Evolutionary conservation across 805 yeast genomes (phyloP).

Genomic region (Zygotorulaspora chibaensis): DNA sequence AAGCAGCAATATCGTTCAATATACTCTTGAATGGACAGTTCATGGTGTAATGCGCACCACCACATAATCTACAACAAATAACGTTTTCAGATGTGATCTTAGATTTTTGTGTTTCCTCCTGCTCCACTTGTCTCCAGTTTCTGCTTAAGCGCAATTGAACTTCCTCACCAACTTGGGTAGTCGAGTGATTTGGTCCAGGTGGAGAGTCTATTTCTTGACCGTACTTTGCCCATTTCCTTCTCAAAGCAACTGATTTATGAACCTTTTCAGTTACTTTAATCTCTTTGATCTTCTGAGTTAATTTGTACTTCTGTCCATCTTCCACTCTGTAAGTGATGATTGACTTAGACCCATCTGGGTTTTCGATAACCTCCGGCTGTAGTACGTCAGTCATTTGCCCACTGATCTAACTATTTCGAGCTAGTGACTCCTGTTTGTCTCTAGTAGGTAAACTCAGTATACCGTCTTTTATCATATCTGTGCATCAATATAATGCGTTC

Average conservation of each 20-base stretch:
- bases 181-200: slow-evolving; percentile 83
- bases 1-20: slow-evolving; percentile 50
- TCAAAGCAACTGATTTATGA: slow-evolving; percentile 78
- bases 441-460: slow-evolving; percentile 55
- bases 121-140: slow-evolving; percentile 72
- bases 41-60: slow-evolving; percentile 88
- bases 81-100: slow-evolving; percentile 42
- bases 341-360: slow-evolving; percentile 87
- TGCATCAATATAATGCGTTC: not conserved
- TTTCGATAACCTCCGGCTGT: slow-evolving; percentile 67
- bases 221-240: slow-evolving; percentile 83
- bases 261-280: slow-evolving; percentile 75
- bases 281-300: slow-evolving; percentile 80
- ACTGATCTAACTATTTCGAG: slow-evolving; percentile 88
- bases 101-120: slow-evolving; percentile 55
- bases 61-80: slow-evolving; percentile 83
- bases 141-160: slow-evolving; percentile 71
- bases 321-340: slow-evolving; percentile 72
- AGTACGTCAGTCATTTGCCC: slow-evolving; percentile 56
- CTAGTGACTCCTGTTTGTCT: slow-evolving; percentile 70
- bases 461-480: not conserved
- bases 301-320: slow-evolving; percentile 78
- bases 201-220: slow-evolving; percentile 72
- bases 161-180: slow-evolving; percentile 85
- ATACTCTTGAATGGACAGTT: slow-evolving; percentile 96